Base-by-base conservation (phyloP, 176 grass and related monocot species). In the Phyllostachys edulis region DNA sequence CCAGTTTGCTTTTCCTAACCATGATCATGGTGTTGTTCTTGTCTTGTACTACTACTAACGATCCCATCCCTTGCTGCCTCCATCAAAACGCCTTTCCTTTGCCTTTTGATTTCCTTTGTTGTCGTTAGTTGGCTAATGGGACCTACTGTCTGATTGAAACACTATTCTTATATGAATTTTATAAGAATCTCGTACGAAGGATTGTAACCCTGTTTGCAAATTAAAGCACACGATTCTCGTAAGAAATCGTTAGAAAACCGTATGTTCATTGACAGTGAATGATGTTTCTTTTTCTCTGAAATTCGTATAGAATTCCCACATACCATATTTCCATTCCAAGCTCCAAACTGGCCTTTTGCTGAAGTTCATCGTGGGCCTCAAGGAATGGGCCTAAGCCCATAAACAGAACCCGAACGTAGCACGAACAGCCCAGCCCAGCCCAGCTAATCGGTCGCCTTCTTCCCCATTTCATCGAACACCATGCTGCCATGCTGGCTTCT, bases 1-100 rank as follows among this genome's bases (percentile, higher is more conserved):
- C 20, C 6, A 5, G 39, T 77, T 11, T 76, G 14, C 71, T 87
- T 82, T 82, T 69, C 51, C 71, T 69, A 69, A 69, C 63, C 76
- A 73, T 80, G 56, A 49, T 86, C 76, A 73, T 80, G 56, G 39
- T 86, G 67, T 7, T 73, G 6, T 55, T 55, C 56, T 63, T 42
- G 42, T 72, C 44, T 46, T 12, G 11, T 46, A 46, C 44, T 11
- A 46, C 42, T 45, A 45, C 44, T 49, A 42, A 45, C 44, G 9
- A 16, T 16, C 45, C 24, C 56, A 62, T 1, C 29, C 29, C 57
- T 78, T 15, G 26, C 46, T 80, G 4, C 5, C 9, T 21, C 36
- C 32, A 14, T 50, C 24, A 39, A 27, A 34, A 68, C 13, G 7
- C 63, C 47, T 81, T 20, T 81, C 16, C 52, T 29, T 65, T 13